Percentiles rank a stretch among this genome's conserved stretches.
These are phyloP conservation scores for Astraeus odoratus DNA, from an alignment of 768 basidiomycete genomes.

Conservation along the genomic window DNA sequence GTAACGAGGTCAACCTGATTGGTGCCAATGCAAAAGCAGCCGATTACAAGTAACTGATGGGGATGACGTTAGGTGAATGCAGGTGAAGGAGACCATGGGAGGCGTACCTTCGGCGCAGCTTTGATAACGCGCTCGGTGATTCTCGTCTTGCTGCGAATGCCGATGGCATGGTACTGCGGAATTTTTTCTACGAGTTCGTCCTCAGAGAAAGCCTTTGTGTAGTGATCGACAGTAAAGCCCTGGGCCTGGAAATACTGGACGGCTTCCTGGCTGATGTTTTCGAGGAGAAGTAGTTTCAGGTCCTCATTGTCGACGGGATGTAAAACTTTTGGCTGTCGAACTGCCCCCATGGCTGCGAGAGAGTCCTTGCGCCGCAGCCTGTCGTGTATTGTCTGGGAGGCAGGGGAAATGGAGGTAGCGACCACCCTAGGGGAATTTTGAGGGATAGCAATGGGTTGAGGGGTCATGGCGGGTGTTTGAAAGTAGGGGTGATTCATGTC, in stretches of 20 bases:
- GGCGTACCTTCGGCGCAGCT: constrained; percentile 72
- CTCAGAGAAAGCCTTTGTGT: constrained; percentile 80
- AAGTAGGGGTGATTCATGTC: constrained; percentile 12
- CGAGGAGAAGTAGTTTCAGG: constrained; percentile 77
- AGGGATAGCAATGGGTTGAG: constrained; percentile 39
- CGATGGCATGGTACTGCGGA: constrained; percentile 84
- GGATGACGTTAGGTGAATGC: neutral
- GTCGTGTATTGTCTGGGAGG: constrained; percentile 37
- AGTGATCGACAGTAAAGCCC: constrained; percentile 91
- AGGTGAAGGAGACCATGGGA: neutral
- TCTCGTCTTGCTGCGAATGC: constrained; percentile 97
- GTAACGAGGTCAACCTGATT: constrained; percentile 92
- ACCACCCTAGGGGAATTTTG: constrained; percentile 25
- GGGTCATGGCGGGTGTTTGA: constrained; percentile 33
- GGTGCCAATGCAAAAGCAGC: constrained; percentile 99
- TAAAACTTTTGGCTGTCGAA: constrained; percentile 61
- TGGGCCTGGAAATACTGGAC: constrained; percentile 71
- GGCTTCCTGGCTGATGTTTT: constrained; percentile 93
- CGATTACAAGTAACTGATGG: constrained; percentile 82
- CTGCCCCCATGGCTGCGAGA: constrained; percentile 24
- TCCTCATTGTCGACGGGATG: constrained; percentile 80
- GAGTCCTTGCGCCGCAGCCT: constrained; percentile 35
- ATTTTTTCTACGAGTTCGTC: constrained; percentile 85
- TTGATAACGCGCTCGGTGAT: constrained; percentile 87
- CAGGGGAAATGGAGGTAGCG: constrained; percentile 51